These are phyloP conservation scores for Eruca vesicaria DNA, from an alignment of 441 rosid species.

Conservation along the genomic window DNA sequence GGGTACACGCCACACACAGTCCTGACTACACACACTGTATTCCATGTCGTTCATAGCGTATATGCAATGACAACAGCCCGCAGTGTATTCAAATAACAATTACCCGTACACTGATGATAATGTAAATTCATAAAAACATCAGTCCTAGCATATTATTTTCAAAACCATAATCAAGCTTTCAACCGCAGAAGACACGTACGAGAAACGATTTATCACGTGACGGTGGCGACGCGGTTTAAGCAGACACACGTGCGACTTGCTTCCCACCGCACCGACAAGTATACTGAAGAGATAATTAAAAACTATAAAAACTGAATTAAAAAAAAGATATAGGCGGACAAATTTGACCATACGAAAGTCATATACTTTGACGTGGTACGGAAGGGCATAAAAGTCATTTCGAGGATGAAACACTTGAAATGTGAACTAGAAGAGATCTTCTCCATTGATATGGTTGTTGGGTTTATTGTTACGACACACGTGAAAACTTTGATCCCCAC, in stretches of 20 bases:
- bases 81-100: background rate
- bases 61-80: background rate
- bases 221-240: constrained; percentile 32
- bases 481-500: constrained; percentile 29
- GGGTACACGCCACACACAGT: no score
- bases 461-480: constrained; percentile 37
- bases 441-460: constrained; percentile 35
- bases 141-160: background rate
- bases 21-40: background rate
- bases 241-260: constrained; percentile 40
- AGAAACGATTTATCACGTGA: constrained; percentile 33
- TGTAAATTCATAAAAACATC: background rate
- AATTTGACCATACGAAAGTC: constrained; percentile 38
- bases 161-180: background rate
- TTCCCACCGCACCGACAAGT: constrained; percentile 36
- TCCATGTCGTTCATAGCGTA: background rate
- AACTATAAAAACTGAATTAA: background rate
- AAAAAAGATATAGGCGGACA: constrained; percentile 15
- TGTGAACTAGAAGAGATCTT: constrained; percentile 32
- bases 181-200: constrained; percentile 34
- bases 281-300: background rate
- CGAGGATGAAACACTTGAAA: background rate
- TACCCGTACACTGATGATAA: background rate
- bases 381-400: constrained; percentile 29
- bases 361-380: constrained; percentile 36